Conservation (phyloP, 495 filamentous ascomycete genomes). For the Talaromyces wortmannii region DNA sequence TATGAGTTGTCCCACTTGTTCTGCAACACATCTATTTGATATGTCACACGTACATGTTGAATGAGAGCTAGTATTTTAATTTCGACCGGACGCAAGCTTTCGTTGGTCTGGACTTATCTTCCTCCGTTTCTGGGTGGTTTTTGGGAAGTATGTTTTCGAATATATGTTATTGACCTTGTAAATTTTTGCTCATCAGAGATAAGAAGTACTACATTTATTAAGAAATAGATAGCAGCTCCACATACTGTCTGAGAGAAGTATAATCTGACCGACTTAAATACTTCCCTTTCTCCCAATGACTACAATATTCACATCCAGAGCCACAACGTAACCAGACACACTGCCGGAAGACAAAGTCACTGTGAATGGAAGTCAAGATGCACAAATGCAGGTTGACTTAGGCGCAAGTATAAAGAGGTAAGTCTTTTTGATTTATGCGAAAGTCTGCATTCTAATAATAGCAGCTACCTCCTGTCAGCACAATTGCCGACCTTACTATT, state of each 20-base stretch:
- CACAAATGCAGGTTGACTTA: conserved; percentile 2
- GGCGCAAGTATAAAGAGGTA: conserved; percentile 2
- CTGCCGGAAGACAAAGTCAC: conserved; percentile 1
- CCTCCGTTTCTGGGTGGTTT: not conserved
- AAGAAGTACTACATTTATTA: not conserved
- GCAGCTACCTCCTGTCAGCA: not conserved
- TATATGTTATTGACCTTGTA: conserved; percentile 2
- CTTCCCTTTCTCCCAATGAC: conserved; percentile 2
- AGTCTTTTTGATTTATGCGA: conserved; percentile 1
- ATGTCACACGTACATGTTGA: conserved; percentile 2
- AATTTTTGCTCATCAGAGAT: conserved; percentile 1
- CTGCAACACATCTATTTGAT: conserved; percentile 2
- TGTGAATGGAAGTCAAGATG: conserved; percentile 1
- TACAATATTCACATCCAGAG: conserved; percentile 2
- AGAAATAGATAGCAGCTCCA: conserved; percentile 1
- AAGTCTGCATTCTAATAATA: conserved; percentile 2
- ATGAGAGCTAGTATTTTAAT: conserved; percentile 1
- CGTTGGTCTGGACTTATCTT: conserved; percentile 1
- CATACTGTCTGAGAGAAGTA: conserved; percentile 1
- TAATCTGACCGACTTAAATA: conserved; percentile 3
- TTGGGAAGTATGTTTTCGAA: conserved; percentile 1
- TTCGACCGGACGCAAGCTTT: conserved; percentile 1
- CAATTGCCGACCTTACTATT: conserved; percentile 31
- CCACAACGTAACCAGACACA: conserved; percentile 2
- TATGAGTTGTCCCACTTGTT: conserved; percentile 4